Evolutionary conservation across 2,329 filamentous ascomycete genomes (phyloP), one percentile per base, ranked within the genome.

Genomic region (Hirsutella thompsonii): DNA sequence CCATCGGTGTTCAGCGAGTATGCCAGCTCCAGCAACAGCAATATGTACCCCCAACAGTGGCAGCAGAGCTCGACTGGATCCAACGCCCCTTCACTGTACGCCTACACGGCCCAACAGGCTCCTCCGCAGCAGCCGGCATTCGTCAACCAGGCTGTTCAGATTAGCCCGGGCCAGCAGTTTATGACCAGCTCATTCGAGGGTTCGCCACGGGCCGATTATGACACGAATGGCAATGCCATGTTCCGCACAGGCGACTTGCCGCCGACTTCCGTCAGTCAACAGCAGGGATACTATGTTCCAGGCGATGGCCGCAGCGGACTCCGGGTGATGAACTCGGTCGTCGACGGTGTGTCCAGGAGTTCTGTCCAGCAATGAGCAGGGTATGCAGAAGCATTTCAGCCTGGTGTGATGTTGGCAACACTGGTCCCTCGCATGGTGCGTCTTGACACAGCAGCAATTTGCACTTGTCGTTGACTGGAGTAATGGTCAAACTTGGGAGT

Each of bases 1-100:
- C 56, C 69, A 0, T 70, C 70, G 0, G 52, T 62, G 3, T 58
- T 72, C 14, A 58, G 64, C 23, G 70, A 74, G n/a, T 74, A 70
- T 36, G 49, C 56, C 20, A 62, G 55, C 29, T 57, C 67, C 4
- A 54, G 63, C 6, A 51, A 53, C 14, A 55, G 58, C 10, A 52
- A 53, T 14, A 51, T 72, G 37, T 72, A 72, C 48, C 46, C 56
- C 6, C 60, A 60, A 21, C 52, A 59, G 9, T 73, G 69, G 70
- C 67, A 66, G 45, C 55, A 64, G 19, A 55, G 55, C 13, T 67
- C 69, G 3, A 58, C 62, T 1, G 58, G 63, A 0, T 55, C 69
- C 0, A 61, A 53, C 29, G 60, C 60, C 2, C 53, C 67, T 1
- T 47, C 67, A 0, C 54, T 73, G 45, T 74, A 74, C 46, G 51